Conservation (phyloP, 441 rosid genomes). For the Syzygium syzygioides region DNA sequence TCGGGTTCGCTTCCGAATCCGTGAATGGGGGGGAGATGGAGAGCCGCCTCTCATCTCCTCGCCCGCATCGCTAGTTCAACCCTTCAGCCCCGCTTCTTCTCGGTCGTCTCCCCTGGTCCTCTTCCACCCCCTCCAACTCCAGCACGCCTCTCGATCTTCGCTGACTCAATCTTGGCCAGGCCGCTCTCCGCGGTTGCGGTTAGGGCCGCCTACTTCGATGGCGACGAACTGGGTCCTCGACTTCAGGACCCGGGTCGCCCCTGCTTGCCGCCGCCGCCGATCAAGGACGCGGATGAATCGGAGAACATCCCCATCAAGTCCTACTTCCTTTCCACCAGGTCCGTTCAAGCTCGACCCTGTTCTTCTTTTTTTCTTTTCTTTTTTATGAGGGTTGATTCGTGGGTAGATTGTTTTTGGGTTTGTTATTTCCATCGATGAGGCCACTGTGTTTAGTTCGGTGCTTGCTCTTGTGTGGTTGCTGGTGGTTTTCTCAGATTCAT, state of each 20-base stretch:
- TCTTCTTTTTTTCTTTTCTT: not conserved
- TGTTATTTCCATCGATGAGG: not conserved
- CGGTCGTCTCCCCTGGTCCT: not conserved
- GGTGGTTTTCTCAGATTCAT: constrained; percentile 52
- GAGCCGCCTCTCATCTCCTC: constrained; percentile 42
- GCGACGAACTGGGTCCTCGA: constrained; percentile 48
- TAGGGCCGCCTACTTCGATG: constrained; percentile 37
- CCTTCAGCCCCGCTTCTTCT: not conserved
- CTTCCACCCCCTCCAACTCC: not conserved
- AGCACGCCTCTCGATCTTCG: constrained; percentile 4
- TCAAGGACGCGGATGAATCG: constrained; percentile 46
- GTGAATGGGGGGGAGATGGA: constrained; percentile 96
- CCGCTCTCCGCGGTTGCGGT: constrained; percentile 61
- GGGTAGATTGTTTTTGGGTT: not conserved
- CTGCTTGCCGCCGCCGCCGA: constrained; percentile 26
- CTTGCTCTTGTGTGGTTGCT: not conserved
- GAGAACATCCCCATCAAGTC: constrained; percentile 80
- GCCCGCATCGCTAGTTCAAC: constrained; percentile 17
- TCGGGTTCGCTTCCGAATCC: not conserved
- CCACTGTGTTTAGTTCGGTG: constrained; percentile 15
- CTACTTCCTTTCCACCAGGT: constrained; percentile 83
- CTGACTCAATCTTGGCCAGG: constrained; percentile 11
- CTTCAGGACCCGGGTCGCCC: constrained; percentile 30
- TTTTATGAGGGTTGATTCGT: not conserved
- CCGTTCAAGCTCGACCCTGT: not conserved